Evolutionary conservation across 2,329 filamentous ascomycete genomes (phyloP).

Genomic region (Metarhizium anisopliae): DNA sequence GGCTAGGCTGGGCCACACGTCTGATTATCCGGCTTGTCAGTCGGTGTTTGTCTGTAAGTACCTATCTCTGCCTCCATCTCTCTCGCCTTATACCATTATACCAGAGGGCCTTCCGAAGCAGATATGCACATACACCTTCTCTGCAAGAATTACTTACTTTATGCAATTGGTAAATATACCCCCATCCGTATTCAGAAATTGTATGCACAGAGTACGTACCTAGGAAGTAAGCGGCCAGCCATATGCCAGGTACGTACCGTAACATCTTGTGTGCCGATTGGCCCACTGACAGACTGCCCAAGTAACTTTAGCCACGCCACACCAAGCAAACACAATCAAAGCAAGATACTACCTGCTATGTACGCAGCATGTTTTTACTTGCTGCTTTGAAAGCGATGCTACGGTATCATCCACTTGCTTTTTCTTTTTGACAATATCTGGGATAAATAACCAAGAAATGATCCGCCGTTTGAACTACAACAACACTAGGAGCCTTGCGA

Average conservation of each 20-base stretch:
- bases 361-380: background rate
- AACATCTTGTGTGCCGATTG: constrained; percentile 1
- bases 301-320: background rate
- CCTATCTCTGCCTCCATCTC: too few relatives aligned
- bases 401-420: too few relatives aligned
- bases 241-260: background rate
- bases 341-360: background rate
- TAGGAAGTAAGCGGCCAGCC: background rate
- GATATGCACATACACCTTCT: background rate
- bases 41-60: too few relatives aligned
- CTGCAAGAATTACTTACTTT: background rate
- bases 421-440: too few relatives aligned
- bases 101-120: too few relatives aligned
- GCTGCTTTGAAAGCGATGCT: background rate
- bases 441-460: too few relatives aligned
- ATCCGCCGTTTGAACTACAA: too few relatives aligned
- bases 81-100: too few relatives aligned
- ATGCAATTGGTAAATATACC: background rate
- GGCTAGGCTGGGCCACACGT: background rate
- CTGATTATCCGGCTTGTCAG: background rate
- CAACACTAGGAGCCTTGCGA: too few relatives aligned
- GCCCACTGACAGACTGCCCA: background rate
- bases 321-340: background rate
- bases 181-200: background rate
- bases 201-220: background rate